phyloP scores from a whole-genome alignment of 192 early-diverging fungal genomes.

The Piromyces sp. region DNA sequence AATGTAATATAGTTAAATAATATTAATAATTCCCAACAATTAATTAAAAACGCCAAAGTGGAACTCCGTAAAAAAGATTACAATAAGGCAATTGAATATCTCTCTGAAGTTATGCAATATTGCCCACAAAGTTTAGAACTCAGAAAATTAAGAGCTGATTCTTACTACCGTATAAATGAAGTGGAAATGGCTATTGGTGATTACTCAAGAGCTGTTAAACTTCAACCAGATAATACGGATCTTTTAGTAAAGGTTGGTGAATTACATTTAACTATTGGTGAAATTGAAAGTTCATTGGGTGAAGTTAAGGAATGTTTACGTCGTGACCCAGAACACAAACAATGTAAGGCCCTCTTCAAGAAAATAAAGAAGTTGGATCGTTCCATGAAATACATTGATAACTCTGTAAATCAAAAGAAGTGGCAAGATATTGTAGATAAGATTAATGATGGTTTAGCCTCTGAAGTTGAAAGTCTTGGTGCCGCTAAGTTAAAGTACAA shows the following conservation, averaged over 20 bases:
- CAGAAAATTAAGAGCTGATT: constrained; percentile 49
- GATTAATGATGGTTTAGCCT: constrained; percentile 38
- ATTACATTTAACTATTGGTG: constrained; percentile 49
- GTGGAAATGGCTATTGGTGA: constrained; percentile 76
- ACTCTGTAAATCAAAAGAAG: constrained; percentile 28
- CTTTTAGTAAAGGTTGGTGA: constrained; percentile 44
- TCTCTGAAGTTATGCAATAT: constrained; percentile 29
- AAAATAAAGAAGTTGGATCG: constrained; percentile 60
- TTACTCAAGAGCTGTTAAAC: constrained; percentile 47
- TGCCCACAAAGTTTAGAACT: constrained; percentile 34
- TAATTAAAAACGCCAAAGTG: constrained; percentile 2
- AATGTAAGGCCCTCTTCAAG: constrained; percentile 60
- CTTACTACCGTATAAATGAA: constrained; percentile 51
- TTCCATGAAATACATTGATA: constrained; percentile 36
- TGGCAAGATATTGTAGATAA: constrained; percentile 39
- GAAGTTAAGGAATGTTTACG: constrained; percentile 71
- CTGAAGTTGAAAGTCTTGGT: constrained; percentile 21
- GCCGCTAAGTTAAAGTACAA: background rate
- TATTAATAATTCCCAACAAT: background rate
- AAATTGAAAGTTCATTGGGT: constrained; percentile 46
- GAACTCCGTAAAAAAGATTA: constrained; percentile 16
- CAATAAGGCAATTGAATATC: constrained; percentile 24
- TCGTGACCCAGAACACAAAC: constrained; percentile 80
- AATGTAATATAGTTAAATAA: background rate
- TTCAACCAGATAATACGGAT: constrained; percentile 47